Evolutionary conservation across 1,284 basidiomycete species (phyloP).

Genomic region (Apiotrichum siamense): DNA sequence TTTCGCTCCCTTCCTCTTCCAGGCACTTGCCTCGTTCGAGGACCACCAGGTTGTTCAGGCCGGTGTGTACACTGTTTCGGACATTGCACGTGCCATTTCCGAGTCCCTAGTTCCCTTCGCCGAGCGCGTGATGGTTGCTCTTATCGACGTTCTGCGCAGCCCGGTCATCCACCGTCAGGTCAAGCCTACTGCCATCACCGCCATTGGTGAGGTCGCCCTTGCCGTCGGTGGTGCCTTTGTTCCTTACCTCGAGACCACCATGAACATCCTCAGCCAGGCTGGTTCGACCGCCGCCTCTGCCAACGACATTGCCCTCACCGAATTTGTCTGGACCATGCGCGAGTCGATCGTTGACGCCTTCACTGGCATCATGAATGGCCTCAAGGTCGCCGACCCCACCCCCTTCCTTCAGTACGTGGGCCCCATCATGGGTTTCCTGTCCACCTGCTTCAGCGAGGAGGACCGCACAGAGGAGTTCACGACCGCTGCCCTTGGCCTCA

Average conservation of each 20-base stretch:
- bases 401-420: slow-evolving; percentile 66
- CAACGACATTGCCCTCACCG: slow-evolving; percentile 50
- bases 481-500: slow-evolving; percentile 69
- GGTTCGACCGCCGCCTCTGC: slow-evolving; percentile 77
- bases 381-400: slow-evolving; percentile 64
- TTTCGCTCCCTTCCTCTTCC: slow-evolving; percentile 83
- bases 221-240: slow-evolving; percentile 83
- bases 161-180: slow-evolving; percentile 87
- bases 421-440: slow-evolving; percentile 74
- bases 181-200: slow-evolving; percentile 90
- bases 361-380: slow-evolving; percentile 84
- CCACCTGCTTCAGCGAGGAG: slow-evolving; percentile 72
- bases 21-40: slow-evolving; percentile 86
- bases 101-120: slow-evolving; percentile 77
- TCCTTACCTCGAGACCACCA: slow-evolving; percentile 82
- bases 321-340: slow-evolving; percentile 84
- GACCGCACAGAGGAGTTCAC: slow-evolving; percentile 69
- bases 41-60: slow-evolving; percentile 94
- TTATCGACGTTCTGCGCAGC: slow-evolving; percentile 87
- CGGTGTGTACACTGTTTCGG: slow-evolving; percentile 90
- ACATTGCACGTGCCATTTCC: slow-evolving; percentile 86
- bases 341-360: slow-evolving; percentile 97
- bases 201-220: slow-evolving; percentile 95
- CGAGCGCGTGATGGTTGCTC: slow-evolving; percentile 78
- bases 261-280: slow-evolving; percentile 87